phyloP scores from a whole-genome alignment of 2,329 filamentous ascomycete genomes.

The Leptosphaerulina australis region DNA sequence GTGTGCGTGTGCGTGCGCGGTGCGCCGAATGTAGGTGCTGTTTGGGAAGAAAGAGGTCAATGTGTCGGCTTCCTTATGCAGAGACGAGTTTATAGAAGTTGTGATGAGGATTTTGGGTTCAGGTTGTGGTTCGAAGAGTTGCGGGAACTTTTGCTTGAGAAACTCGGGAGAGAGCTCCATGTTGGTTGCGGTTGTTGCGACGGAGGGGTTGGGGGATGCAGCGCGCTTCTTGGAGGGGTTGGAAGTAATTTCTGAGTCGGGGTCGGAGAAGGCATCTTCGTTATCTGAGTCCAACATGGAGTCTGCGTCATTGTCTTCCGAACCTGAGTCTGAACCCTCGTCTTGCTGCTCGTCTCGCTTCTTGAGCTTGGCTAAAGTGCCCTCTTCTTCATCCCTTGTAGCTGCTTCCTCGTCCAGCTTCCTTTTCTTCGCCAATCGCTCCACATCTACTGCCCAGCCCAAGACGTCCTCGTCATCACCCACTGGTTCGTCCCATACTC shows the following conservation, averaged over 20 bases:
- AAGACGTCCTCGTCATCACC: constrained; percentile 53
- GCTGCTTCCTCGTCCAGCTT: constrained; percentile 51
- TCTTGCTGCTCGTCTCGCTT: constrained; percentile 34
- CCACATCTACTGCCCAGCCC: constrained; percentile 54
- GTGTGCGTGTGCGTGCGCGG: constrained; percentile 80
- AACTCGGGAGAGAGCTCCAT: constrained; percentile 66
- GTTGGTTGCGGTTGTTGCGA: constrained; percentile 61
- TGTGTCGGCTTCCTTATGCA: constrained; percentile 81
- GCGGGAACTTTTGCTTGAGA: constrained; percentile 65
- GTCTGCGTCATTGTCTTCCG: constrained; percentile 55
- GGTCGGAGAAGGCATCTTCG: constrained; percentile 49
- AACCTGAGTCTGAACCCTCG: constrained; percentile 75
- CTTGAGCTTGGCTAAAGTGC: constrained; percentile 42
- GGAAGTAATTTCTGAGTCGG: constrained; percentile 24
- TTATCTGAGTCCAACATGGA: constrained; percentile 51
- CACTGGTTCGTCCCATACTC: constrained; percentile 74
- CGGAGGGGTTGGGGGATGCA: constrained; percentile 55
- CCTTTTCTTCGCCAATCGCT: constrained; percentile 52
- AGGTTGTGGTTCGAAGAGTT: constrained; percentile 62
- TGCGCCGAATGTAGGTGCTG: constrained; percentile 80
- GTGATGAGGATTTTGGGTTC: constrained; percentile 88
- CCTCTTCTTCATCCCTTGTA: constrained; percentile 34
- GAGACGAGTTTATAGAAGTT: constrained; percentile 83
- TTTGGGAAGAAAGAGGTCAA: constrained; percentile 84
- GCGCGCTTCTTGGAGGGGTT: constrained; percentile 54